Conservation (phyloP, 306 rosid genomes). For the Alnus rubra region DNA sequence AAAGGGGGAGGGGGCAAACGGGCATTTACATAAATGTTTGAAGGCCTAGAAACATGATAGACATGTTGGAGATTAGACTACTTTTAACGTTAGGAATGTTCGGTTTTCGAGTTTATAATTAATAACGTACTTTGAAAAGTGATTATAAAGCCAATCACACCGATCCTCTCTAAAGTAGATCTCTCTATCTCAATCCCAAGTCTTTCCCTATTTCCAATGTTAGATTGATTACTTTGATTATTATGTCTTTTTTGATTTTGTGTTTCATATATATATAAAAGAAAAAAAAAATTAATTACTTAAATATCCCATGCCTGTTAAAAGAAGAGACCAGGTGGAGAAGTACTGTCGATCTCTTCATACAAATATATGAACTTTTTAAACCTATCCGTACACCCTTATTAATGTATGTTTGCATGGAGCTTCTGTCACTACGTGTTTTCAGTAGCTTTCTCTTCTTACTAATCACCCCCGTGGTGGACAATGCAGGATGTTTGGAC, state of each 20-base stretch:
- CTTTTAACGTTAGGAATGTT: conserved; percentile 82
- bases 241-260: conserved; percentile 41
- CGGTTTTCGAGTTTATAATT: conserved; percentile 40
- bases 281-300: conserved; percentile 15
- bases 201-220: conserved; percentile 81
- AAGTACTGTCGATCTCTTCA: neutral
- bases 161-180: conserved; percentile 55
- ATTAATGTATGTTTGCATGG: conserved; percentile 4
- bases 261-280: conserved; percentile 29
- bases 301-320: conserved; percentile 35
- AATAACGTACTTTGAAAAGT: conserved; percentile 51
- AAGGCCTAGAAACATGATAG: conserved; percentile 44
- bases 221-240: conserved; percentile 53
- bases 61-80: conserved; percentile 51
- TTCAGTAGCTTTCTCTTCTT: conserved; percentile 2
- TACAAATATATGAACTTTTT: conserved; percentile 21
- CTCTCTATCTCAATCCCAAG: conserved; percentile 41
- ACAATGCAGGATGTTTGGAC: neutral
- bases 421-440: conserved; percentile 18
- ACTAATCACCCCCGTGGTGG: neutral
- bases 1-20: neutral
- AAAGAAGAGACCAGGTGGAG: conserved; percentile 47
- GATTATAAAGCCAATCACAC: conserved; percentile 67
- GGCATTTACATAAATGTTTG: conserved; percentile 18
- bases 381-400: conserved; percentile 25